Conservation (phyloP, 1,284 basidiomycete genomes). For the Fomitopsis schrenkii region DNA sequence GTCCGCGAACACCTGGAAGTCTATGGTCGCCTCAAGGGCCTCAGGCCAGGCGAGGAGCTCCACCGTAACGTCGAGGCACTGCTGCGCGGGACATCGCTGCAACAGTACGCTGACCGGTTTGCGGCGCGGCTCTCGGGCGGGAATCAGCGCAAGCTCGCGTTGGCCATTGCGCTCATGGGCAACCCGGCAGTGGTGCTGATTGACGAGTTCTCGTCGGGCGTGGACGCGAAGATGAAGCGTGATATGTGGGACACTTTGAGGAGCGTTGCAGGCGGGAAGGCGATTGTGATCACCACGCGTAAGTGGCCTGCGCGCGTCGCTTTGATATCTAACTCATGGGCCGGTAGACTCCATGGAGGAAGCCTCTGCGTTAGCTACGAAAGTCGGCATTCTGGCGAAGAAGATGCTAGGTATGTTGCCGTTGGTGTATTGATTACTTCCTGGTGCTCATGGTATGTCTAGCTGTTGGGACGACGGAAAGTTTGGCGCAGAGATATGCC, state of each 20-base stretch:
- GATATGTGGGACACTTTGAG: slow-evolving; percentile 78
- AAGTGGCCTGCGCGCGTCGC: slow-evolving; percentile 19
- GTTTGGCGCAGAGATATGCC: slow-evolving; percentile 61
- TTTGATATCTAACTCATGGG: background rate
- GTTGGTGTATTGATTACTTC: background rate
- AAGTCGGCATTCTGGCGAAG: slow-evolving; percentile 70
- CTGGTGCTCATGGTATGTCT: background rate
- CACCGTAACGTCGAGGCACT: slow-evolving; percentile 53
- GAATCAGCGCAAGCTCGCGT: slow-evolving; percentile 74
- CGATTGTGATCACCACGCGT: slow-evolving; percentile 70
- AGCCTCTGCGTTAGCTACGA: slow-evolving; percentile 70
- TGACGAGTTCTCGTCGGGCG: slow-evolving; percentile 81
- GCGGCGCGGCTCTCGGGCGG: slow-evolving; percentile 76
- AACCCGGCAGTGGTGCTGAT: slow-evolving; percentile 77
- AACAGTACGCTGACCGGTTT: slow-evolving; percentile 61
- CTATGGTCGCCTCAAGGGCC: slow-evolving; percentile 68
- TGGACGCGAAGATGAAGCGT: slow-evolving; percentile 80
- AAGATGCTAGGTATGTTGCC: slow-evolving; percentile 54
- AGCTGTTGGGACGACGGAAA: slow-evolving; percentile 66
- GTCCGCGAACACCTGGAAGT: slow-evolving; percentile 71
- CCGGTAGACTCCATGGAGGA: slow-evolving; percentile 77
- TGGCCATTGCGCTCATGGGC: slow-evolving; percentile 80
- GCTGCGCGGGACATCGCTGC: slow-evolving; percentile 56
- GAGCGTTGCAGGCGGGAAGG: slow-evolving; percentile 59
- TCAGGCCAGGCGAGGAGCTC: slow-evolving; percentile 46